phyloP scores from a whole-genome alignment of 169 alveolate species.

The Eimeria praecox region DNA sequence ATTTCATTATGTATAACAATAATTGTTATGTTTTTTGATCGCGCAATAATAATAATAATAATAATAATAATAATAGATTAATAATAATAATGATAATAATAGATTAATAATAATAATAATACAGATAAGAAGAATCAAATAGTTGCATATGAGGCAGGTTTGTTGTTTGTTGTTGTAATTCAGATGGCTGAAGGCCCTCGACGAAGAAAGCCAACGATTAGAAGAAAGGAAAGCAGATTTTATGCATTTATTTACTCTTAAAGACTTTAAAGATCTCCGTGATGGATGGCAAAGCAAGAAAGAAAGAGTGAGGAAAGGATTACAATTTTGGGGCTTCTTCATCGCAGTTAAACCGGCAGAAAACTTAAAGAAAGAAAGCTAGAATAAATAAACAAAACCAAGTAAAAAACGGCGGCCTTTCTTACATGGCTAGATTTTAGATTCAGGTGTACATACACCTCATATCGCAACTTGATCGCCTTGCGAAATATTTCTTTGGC shows the following conservation, averaged over 20 bases:
- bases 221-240: background rate
- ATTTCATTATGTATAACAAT: no score
- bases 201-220: conserved; percentile 1
- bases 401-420: background rate
- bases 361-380: background rate
- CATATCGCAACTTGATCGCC: background rate
- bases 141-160: no score
- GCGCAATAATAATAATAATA: no score
- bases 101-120: no score
- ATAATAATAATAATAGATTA: no score
- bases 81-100: no score
- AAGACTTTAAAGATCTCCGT: conserved; percentile 18
- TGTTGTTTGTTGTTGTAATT: background rate
- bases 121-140: no score
- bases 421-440: no score
- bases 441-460: background rate
- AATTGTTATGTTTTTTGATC: no score
- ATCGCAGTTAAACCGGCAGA: conserved; percentile 48
- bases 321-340: conserved; percentile 55
- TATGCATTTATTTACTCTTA: background rate
- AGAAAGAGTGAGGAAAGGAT: conserved; percentile 8
- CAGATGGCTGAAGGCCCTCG: conserved; percentile 30
- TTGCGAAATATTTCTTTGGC: no score
- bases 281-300: conserved; percentile 30
- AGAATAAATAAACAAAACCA: background rate